Conservation (phyloP, 2,329 filamentous ascomycete genomes). For the Ophiostoma pallidulum region DNA sequence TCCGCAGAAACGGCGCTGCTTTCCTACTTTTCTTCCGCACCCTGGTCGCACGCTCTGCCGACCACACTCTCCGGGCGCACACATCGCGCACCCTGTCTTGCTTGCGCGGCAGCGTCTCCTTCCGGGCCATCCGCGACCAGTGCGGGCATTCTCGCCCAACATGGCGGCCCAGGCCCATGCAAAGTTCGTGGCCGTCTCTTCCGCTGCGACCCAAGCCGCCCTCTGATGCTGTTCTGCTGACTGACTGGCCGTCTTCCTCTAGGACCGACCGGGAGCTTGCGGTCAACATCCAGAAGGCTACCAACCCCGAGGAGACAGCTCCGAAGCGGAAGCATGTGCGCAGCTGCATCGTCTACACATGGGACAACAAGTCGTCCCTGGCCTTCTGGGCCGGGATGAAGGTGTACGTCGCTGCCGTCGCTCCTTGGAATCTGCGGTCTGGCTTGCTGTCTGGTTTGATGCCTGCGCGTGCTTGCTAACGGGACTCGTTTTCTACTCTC, state of each 20-base stretch:
- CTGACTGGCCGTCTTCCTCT: slow-evolving; percentile 1
- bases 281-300: slow-evolving; percentile 63
- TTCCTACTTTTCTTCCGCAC: too few species aligned
- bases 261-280: slow-evolving; percentile 61
- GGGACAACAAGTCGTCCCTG: slow-evolving; percentile 93
- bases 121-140: slow-evolving; percentile 5
- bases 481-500: background rate
- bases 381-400: slow-evolving; percentile 99
- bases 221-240: background rate
- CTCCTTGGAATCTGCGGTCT: too few species aligned
- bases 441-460: background rate
- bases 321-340: slow-evolving; percentile 88
- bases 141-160: slow-evolving; percentile 9
- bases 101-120: background rate
- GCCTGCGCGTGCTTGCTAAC: background rate
- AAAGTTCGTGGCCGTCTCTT: slow-evolving; percentile 10
- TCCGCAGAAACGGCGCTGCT: too few species aligned
- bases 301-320: slow-evolving; percentile 57
- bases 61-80: background rate
- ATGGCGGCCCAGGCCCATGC: slow-evolving; percentile 17
- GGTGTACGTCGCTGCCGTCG: slow-evolving; percentile 63
- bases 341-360: slow-evolving; percentile 96
- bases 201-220: too few species aligned
- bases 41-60: too few species aligned
- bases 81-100: too few species aligned